Evolutionary conservation across 768 basidiomycete genomes (phyloP), one percentile per base, ranked within the genome.

Genomic region (Chiua virens): DNA sequence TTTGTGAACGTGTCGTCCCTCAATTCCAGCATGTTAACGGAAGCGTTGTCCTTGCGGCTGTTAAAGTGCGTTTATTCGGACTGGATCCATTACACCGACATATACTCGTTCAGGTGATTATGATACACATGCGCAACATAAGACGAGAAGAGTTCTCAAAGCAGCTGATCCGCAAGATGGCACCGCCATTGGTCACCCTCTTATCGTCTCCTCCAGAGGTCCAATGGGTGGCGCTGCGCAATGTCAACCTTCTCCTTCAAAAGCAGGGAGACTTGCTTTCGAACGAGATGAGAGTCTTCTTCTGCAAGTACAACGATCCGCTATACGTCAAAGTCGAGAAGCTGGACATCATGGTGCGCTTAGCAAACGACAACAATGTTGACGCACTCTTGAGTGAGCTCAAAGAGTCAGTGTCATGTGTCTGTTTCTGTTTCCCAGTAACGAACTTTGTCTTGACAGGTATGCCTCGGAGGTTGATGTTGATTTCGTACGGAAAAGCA

Each of bases 271-370:
- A 94, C 55, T 78, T 97, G 52, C 81, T 99, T 9, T 82, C 87
- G 8, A 97, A 90, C 70, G 96, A 99, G 70, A 95, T 99, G 92
- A 82, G 95, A 40, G 97, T 99, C 18, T 99, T 99, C 70, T 99
- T 98, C 78, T 98, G 96, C 84, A 99, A 99, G 71, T 98, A 99
- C 73, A 98, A 98, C 64, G 96, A 99, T 64, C 96, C 96, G 6
- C 74, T 96, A n/a, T 99, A 98, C 63, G 95, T 98, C 68, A 99
- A 99, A 71, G 83, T 98, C 46, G 97, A 98, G 71, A 98, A 99
- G 71, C 73, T 99, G 58, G 97, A 98, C 60, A 97, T 98, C 66
- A 99, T 99, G 97, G 90, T 98, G 45, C 79, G 92, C 49, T 74
- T 99, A 49, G 94, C 92, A 13, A 80, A 78, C 20, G 96, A 98